Percentiles rank a stretch among this genome's conserved stretches.
Evolutionary conservation across 139 green algal genomes (phyloP).

Genomic region (Auxenochlorella pyrenoidosa): DNA sequence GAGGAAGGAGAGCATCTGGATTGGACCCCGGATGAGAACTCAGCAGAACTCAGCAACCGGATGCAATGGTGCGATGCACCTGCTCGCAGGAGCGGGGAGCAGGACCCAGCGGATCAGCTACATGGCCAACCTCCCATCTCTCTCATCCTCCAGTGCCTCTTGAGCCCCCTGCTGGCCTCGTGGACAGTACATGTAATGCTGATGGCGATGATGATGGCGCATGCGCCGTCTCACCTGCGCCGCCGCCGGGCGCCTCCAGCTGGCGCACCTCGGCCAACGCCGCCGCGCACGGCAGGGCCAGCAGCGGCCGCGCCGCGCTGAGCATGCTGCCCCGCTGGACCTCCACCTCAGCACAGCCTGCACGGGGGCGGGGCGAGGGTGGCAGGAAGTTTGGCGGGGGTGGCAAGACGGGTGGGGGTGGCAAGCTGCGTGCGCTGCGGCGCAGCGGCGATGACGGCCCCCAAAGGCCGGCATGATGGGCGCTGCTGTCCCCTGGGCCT

Average conservation of each 20-base stretch:
- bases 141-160: too few relatives aligned
- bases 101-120: too few relatives aligned
- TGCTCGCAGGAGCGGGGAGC: too few relatives aligned
- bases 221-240: neutral
- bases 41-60: too few relatives aligned
- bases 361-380: neutral
- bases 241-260: slow-evolving; percentile 5
- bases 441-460: too few relatives aligned
- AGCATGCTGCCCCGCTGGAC: slow-evolving; percentile 30
- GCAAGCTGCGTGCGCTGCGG: neutral
- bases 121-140: too few relatives aligned
- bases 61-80: too few relatives aligned
- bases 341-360: slow-evolving; percentile 37
- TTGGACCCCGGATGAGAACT: too few relatives aligned
- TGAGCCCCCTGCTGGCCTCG: too few relatives aligned
- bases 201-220: too few relatives aligned
- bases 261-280: slow-evolving; percentile 46
- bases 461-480: neutral
- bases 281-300: slow-evolving; percentile 42
- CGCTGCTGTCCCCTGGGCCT: neutral
- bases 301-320: slow-evolving; percentile 15
- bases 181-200: too few relatives aligned
- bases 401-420: neutral
- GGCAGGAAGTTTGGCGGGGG: neutral
- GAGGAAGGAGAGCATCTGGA: too few relatives aligned